Percentiles rank a stretch among this genome's conserved stretches.
Conservation (phyloP, 2,329 filamentous ascomycete species). For the Cladosporium sp. region DNA sequence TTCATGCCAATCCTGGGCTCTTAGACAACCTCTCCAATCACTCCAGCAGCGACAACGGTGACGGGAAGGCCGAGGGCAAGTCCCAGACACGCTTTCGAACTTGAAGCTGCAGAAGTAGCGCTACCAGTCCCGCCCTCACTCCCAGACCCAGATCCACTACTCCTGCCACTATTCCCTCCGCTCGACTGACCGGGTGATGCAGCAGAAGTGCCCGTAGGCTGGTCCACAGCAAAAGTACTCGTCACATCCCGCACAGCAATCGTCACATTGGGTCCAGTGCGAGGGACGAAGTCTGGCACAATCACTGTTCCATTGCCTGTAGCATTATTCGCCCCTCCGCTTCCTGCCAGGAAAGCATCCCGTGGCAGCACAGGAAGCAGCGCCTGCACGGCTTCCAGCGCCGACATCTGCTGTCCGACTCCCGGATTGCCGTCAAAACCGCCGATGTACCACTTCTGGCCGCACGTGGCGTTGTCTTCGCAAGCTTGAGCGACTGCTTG, state of each 20-base stretch:
- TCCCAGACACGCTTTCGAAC: no score
- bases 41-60: no score
- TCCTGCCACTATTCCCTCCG: not conserved
- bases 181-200: slow-evolving; percentile 1
- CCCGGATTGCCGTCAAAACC: slow-evolving; percentile 39
- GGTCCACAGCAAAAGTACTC: slow-evolving; percentile 20
- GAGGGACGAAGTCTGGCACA: slow-evolving; percentile 10
- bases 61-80: no score
- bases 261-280: slow-evolving; percentile 15
- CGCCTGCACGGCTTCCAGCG: slow-evolving; percentile 43
- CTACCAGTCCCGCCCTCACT: no score
- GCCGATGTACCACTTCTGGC: slow-evolving; percentile 43
- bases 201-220: slow-evolving; percentile 15
- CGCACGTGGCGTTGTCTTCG: slow-evolving; percentile 38
- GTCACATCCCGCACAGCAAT: slow-evolving; percentile 19
- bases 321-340: not conserved
- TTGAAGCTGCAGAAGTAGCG: no score
- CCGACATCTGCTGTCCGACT: slow-evolving; percentile 42
- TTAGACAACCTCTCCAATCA: no score
- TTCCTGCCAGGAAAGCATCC: not conserved
- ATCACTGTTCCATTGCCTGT: not conserved
- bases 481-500: slow-evolving; percentile 41
- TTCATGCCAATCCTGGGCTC: no score
- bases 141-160: no score
- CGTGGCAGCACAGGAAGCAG: slow-evolving; percentile 27